A percentile compares a stretch with the other conserved stretches of the same genome.
Evolutionary conservation across 257 asterid species (phyloP).

Genomic region (Schizonepeta tenuifolia): DNA sequence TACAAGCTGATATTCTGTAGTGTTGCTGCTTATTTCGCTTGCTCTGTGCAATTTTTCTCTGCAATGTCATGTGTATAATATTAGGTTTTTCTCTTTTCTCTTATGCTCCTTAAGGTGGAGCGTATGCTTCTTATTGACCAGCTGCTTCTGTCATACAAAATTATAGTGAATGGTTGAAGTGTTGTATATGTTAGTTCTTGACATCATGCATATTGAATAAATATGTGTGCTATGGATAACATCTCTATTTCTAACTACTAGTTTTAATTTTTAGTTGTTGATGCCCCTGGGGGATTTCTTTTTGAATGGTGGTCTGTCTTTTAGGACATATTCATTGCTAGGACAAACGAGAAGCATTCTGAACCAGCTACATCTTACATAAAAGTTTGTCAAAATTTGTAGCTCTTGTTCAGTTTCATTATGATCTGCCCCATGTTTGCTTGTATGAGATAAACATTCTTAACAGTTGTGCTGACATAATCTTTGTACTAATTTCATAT

Average conservation of each 20-base stretch:
- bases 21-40: conserved; percentile 6
- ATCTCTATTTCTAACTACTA: conserved; percentile 11
- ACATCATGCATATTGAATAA: conserved; percentile 72
- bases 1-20: conserved; percentile 2
- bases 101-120: conserved; percentile 58
- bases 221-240: conserved; percentile 37
- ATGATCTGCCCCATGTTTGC: conserved; percentile 10
- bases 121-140: conserved; percentile 60
- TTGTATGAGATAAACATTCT: neutral
- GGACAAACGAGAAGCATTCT: conserved; percentile 98
- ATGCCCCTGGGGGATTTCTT: conserved; percentile 99
- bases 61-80: conserved; percentile 16
- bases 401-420: conserved; percentile 24
- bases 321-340: conserved; percentile 98
- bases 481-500: conserved; percentile 25
- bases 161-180: conserved; percentile 60
- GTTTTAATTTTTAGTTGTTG: conserved; percentile 67
- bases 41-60: conserved; percentile 20
- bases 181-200: conserved; percentile 58
- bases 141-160: conserved; percentile 68
- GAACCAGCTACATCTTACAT: conserved; percentile 98
- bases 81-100: conserved; percentile 23
- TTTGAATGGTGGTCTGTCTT: conserved; percentile 99
- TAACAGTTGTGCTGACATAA: too few species aligned
- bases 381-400: conserved; percentile 62